phyloP scores from a whole-genome alignment of 2,329 filamentous ascomycete genomes.

The Colletotrichum sp. region DNA sequence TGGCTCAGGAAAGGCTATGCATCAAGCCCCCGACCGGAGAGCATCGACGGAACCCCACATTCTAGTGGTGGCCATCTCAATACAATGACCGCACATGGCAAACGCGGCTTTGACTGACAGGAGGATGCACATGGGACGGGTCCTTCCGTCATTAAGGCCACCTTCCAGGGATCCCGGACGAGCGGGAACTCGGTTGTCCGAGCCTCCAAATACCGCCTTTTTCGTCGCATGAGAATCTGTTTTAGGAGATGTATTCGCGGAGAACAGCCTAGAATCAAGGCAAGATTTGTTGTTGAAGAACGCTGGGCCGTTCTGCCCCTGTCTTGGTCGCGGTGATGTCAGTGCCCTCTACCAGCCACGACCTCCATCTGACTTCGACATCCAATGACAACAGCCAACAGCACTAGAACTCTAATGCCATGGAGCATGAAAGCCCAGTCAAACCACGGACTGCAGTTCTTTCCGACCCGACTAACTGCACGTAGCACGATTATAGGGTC shows the following conservation, averaged over 20 bases:
- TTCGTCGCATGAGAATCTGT: not conserved
- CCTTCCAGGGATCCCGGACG: not conserved
- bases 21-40: not conserved
- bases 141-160: not conserved
- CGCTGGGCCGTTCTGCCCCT: not conserved
- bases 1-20: not conserved
- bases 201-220: not conserved
- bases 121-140: not conserved
- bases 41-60: not conserved
- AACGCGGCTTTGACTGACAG: not conserved
- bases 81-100: not conserved
- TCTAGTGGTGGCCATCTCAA: not conserved
- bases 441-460: not conserved
- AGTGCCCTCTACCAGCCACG: not conserved
- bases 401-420: not conserved
- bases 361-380: not conserved
- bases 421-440: not conserved
- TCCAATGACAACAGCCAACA: not conserved
- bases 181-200: not conserved
- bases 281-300: not conserved
- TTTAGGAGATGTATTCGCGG: not conserved
- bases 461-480: not conserved
- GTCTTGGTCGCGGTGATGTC: not conserved
- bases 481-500: rapidly evolving
- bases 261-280: not conserved